Evolutionary conservation across 1,284 basidiomycete genomes (phyloP).

Genomic region (Wallemia hederae): DNA sequence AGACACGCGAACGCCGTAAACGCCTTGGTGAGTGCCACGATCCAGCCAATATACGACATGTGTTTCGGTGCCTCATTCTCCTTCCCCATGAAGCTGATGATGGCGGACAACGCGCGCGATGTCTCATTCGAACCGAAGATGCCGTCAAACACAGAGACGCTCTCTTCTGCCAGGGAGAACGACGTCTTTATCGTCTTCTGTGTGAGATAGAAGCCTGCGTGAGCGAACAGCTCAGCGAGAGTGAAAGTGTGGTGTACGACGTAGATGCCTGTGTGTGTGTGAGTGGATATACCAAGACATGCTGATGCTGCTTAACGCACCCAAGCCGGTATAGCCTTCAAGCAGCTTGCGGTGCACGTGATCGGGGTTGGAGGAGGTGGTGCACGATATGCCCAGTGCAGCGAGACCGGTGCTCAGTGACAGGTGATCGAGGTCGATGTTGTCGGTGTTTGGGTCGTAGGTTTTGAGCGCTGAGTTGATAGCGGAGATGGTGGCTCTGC

Average conservation of each 20-base stretch:
- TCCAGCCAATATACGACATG: slow-evolving; percentile 12
- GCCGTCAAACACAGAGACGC: slow-evolving; percentile 21
- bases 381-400: background rate
- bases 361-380: background rate
- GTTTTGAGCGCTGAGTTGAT: slow-evolving; percentile 16
- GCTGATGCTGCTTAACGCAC: background rate
- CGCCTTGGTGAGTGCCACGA: slow-evolving; percentile 21
- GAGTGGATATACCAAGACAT: background rate
- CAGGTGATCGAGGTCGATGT: background rate
- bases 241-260: slow-evolving; percentile 22
- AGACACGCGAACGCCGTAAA: slow-evolving; percentile 23
- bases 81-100: slow-evolving; percentile 20
- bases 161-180: slow-evolving; percentile 20
- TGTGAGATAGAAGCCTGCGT: slow-evolving; percentile 22
- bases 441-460: slow-evolving; percentile 13
- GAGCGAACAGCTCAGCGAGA: slow-evolving; percentile 22
- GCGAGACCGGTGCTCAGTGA: background rate
- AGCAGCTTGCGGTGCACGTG: slow-evolving; percentile 18
- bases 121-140: slow-evolving; percentile 25
- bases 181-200: slow-evolving; percentile 15
- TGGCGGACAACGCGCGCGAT: slow-evolving; percentile 19
- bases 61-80: slow-evolving; percentile 17
- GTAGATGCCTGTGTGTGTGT: slow-evolving; percentile 18
- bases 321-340: slow-evolving; percentile 22
- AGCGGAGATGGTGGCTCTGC: slow-evolving; percentile 17